phyloP scores from a whole-genome alignment of 257 asterid genomes.

The Ophiorrhiza pumila region DNA sequence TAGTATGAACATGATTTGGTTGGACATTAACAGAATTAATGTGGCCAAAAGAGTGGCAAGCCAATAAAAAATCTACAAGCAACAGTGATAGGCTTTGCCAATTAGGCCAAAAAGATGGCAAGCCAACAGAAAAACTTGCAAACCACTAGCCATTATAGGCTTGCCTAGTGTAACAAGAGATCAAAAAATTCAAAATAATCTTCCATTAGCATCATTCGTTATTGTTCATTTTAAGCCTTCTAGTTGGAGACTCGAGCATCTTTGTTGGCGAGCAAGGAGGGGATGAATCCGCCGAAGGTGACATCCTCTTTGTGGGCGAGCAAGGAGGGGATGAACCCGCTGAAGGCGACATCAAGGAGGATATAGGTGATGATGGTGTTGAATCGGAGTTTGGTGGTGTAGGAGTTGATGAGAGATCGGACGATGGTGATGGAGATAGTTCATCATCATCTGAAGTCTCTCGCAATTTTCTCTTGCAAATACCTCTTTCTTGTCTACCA shows the following conservation, averaged over 20 bases:
- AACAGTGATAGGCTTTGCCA: slow-evolving; percentile 16
- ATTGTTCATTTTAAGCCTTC: slow-evolving; percentile 38
- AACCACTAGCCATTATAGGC: slow-evolving; percentile 17
- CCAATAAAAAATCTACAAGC: slow-evolving; percentile 30
- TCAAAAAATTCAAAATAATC: background rate
- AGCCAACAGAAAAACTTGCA: slow-evolving; percentile 34
- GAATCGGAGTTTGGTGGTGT: slow-evolving; percentile 27
- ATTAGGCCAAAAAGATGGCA: slow-evolving; percentile 32
- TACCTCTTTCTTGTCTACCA: slow-evolving; percentile 31
- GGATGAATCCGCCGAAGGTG: slow-evolving; percentile 19
- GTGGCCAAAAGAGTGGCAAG: slow-evolving; percentile 18
- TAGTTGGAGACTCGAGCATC: slow-evolving; percentile 39
- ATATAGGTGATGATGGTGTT: slow-evolving; percentile 25
- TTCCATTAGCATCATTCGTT: slow-evolving; percentile 10
- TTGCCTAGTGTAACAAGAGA: slow-evolving; percentile 14
- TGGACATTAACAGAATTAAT: slow-evolving; percentile 16
- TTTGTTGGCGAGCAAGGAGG: slow-evolving; percentile 41
- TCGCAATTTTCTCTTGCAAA: slow-evolving; percentile 65
- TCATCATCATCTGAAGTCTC: slow-evolving; percentile 30
- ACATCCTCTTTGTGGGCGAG: slow-evolving; percentile 35
- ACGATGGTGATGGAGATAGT: slow-evolving; percentile 32
- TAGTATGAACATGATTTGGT: slow-evolving; percentile 22
- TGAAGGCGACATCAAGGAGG: slow-evolving; percentile 16
- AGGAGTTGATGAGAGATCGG: slow-evolving; percentile 30
- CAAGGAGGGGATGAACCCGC: slow-evolving; percentile 25